phyloP scores from a whole-genome alignment of 1,284 basidiomycete species.

The Sporisorium iseilematis-ciliati region DNA sequence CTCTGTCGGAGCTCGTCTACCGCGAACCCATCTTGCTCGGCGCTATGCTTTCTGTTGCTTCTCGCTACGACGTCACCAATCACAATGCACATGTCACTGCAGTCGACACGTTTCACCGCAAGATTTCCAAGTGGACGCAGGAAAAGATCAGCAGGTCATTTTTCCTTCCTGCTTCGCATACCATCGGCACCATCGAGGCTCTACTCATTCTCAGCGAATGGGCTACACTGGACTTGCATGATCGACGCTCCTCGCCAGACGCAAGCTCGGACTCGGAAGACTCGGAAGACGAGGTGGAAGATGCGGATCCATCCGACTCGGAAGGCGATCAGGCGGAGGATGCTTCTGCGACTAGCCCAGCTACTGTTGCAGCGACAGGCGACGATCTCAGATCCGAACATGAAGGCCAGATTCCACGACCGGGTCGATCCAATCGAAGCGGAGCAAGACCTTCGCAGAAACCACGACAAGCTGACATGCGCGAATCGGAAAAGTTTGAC shows the following conservation, averaged over 20 bases:
- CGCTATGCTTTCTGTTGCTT: conserved; percentile 57
- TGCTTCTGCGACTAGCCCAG: conserved; percentile 23
- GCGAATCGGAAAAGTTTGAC: conserved; percentile 55
- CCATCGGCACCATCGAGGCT: conserved; percentile 56
- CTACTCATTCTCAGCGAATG: conserved; percentile 57
- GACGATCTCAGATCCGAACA: conserved; percentile 37
- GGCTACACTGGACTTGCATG: conserved; percentile 53
- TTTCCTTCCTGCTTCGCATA: conserved; percentile 49
- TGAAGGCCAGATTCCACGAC: conserved; percentile 34
- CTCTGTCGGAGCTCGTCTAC: conserved; percentile 52
- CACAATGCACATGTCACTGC: conserved; percentile 46
- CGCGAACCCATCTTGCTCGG: conserved; percentile 54
- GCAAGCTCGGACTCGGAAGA: conserved; percentile 45
- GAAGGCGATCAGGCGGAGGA: conserved; percentile 17
- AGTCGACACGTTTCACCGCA: conserved; percentile 50
- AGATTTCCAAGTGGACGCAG: conserved; percentile 57
- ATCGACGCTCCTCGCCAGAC: conserved; percentile 44
- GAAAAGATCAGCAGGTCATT: conserved; percentile 54
- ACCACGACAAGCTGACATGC: conserved; percentile 41
- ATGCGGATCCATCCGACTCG: conserved; percentile 16
- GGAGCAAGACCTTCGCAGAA: conserved; percentile 12
- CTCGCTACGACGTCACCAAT: conserved; percentile 52
- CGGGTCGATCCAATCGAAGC: conserved; percentile 5
- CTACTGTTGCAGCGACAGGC: conserved; percentile 20
- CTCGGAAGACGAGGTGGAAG: conserved; percentile 24